Evolutionary conservation across 108 stramenopile genomes (phyloP), one percentile per base, ranked within the genome.

Genomic region (Nitzschia sp.): DNA sequence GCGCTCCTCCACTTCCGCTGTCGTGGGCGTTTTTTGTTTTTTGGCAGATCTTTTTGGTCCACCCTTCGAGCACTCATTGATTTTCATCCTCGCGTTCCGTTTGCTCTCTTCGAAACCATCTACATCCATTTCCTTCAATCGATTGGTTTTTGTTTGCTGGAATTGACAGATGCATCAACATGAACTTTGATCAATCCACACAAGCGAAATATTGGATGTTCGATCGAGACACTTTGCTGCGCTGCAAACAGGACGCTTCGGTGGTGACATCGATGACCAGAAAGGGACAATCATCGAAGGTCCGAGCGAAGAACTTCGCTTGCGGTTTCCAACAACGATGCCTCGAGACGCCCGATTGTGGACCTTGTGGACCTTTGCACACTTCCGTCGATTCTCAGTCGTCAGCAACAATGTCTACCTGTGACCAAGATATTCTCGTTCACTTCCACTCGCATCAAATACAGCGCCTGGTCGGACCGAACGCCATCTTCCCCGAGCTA

Each of bases 401-500:
- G n/a, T 33, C 50, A 33, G 41, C 21, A 19, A 45, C 17, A 3
- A 54, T 88, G 52, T 59, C 59, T 29, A 75, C 80, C 15, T 32
- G 59, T 8, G 86, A 92, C 19, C 87, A 92, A 77, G 78, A 72
- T 17, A 63, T 66, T 6, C 75, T 89, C 1, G 48, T 92, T 25
- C 78, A 81, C 19, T 89, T 92, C 66, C 88, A 92, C 63, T 73
- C 83, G 36, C 86, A 86, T 45, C 88, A 89, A 65, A 84, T 92
- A 22, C 81, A 83, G 22, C 35, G 65, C 19, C 72, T 92, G 23
- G 76, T 89, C 45, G 91, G 91, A 33, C 91, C 91, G 19, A 71
- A 73, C 55, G 91, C 91, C 16, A 48, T 78, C 2, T 59, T 88
- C 0, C 80, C 86, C 9, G 69, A 66, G 0, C 80, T 87, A 32